Base-by-base conservation (phyloP, 169 alveolate species). In the Plasmodium cynomolgi region DNA sequence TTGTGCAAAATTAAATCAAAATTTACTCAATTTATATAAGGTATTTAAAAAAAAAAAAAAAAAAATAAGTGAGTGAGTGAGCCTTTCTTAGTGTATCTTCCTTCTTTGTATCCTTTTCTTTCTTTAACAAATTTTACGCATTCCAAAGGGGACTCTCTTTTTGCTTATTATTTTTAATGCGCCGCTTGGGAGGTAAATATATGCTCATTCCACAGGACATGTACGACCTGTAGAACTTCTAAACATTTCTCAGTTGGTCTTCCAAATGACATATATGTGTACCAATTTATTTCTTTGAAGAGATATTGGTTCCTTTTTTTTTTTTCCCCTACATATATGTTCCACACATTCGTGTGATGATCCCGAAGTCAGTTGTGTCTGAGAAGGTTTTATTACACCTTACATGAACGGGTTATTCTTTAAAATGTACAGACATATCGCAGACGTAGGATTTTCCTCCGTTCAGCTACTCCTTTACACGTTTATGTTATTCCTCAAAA, bases 311-410 rank as follows among this genome's bases (percentile, higher is more conserved):
- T 37, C 15, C 44, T 50, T 73, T 74, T 84, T 39, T 84, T 39
- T 68, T 20, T 47, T 50, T 31, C 41, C 39, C n/a, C 4, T 68
- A 68, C n/a, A 23, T 68, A 68, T 75, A 20, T 84, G 58, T 41
- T 84, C 23, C 84, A 84, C 93, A 84, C 80, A 84, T 73, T 83
- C n/a, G n/a, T 68, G 77, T 68, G 77, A 68, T 68, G n/a, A 7
- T 68, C 41, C 41, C n/a, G 2, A 68, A 26, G 37, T 9, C 39
- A 29, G 37, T 13, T 68, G 7, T 68, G 34, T 68, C n/a, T 68
- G 77, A 68, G 37, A 26, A 68, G 5, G 77, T 68, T 20, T 26
- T 68, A 68, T 26, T 68, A 68, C n/a, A 11, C 77, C 77, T 20
- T 81, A 81, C 85, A 41, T n/a, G 72, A 41, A 68, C n/a, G 6